Evolutionary conservation across 164 flowering plant species (phyloP), one percentile per base, ranked within the genome.

Genomic region (Macadamia tetraphylla): DNA sequence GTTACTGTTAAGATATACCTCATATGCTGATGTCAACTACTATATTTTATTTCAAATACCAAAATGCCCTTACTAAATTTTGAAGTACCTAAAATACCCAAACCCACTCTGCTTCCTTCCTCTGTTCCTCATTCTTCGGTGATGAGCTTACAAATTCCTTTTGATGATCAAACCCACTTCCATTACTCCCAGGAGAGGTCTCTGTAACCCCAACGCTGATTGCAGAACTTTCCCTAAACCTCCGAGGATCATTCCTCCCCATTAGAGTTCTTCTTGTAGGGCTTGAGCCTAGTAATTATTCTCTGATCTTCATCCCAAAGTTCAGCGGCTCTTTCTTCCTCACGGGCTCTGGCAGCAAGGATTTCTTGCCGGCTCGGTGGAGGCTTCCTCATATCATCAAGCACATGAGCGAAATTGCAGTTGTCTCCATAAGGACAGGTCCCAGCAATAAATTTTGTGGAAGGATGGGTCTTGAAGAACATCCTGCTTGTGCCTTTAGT

Each of bases 381-480:
- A 5, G 95, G 94, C 52, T 81, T 82, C 32, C 96, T 75, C 72
- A 92, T 46, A 67, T 94, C 97, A 29, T 85, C 90, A 4, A 70
- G 29, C 6, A 98, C 99, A 77, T 94, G 99, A 13, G 99, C 99
- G 71, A 82, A 94, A 66, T 86, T 87, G 76, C 99, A 94, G 67
- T 60, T 74, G 48, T 77, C 82, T 6, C 91, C 94, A 70, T 88
- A 89, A n/a, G 83, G 80, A 48, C 98, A 92, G 6, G 59, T 67
- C 0, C 92, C 94, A 6, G 43, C 31, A 46, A 63, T 75, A 67
- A 90, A 94, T 49, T 77, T 92, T 0, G 82, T 81, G 59, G 98
- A 94, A 46, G 86, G 60, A 13, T 89, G 78, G 8, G 99, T 95
- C 79, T 94, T 94, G 73, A 74, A 92, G 76, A 90, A 94, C 17